These are phyloP conservation scores for Allium sativum DNA, from an alignment of 106 monocot genomes.

Conservation along the genomic window DNA sequence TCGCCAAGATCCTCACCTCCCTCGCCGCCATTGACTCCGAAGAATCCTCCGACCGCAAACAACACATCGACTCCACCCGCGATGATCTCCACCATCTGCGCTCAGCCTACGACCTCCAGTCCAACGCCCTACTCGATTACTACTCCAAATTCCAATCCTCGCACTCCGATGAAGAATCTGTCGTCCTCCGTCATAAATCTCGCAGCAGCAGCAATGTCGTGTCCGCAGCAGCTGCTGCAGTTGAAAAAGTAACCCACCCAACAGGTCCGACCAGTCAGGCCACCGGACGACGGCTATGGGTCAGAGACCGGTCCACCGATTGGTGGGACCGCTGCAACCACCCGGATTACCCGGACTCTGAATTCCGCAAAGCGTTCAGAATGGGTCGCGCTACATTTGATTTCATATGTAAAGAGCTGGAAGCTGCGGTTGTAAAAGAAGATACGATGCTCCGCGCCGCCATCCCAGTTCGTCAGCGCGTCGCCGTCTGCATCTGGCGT, in stretches of 20 bases:
- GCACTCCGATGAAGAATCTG: constrained; percentile 24
- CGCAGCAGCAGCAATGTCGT: constrained; percentile 8
- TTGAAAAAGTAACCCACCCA: constrained; percentile 8
- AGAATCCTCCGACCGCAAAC: constrained; percentile 19
- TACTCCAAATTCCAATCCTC: constrained; percentile 7
- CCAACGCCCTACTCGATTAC: constrained; percentile 22
- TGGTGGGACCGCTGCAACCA: constrained; percentile 51
- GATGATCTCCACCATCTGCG: constrained; percentile 26
- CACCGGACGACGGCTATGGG: constrained; percentile 31
- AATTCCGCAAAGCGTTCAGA: constrained; percentile 36
- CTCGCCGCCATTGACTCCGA: constrained; percentile 34
- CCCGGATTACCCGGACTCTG: constrained; percentile 39
- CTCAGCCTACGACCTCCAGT: constrained; percentile 16
- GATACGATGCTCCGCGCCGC: constrained; percentile 62
- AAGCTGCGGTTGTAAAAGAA: constrained; percentile 40
- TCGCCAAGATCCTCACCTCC: constrained; percentile 30
- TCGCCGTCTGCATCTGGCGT: constrained; percentile 58
- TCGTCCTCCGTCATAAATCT: constrained; percentile 13
- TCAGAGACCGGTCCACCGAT: constrained; percentile 40
- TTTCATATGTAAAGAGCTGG: constrained; percentile 36
- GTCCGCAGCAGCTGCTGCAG: constrained; percentile 2
- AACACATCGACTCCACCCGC: constrained; percentile 4
- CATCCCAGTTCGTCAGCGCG: constrained; percentile 51
- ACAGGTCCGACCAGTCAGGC: constrained; percentile 7
- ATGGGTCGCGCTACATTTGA: constrained; percentile 46